Evolutionary conservation across 441 rosid genomes (phyloP), one percentile per base, ranked within the genome.

Genomic region (Brassica hybrid): DNA sequence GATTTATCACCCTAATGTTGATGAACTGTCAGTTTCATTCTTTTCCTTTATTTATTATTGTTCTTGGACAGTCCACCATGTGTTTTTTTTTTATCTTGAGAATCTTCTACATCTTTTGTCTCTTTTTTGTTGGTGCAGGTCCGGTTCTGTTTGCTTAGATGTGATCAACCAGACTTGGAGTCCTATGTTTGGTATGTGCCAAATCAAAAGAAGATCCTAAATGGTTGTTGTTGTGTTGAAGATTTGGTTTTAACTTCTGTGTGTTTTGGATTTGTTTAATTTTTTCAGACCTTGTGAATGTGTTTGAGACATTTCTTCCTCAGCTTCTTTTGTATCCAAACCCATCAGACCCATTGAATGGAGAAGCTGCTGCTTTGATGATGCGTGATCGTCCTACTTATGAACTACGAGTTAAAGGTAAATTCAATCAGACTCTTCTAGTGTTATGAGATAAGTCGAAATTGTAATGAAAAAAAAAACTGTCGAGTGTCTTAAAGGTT

Each of bases 131-230:
- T 12, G 2, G 73, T 84, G 82, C 90, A 94, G 99, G 91, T 95
- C 97, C 0, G 98, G 99, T 66, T 93, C 98, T 17, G 94, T 95
- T 79, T 95, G 97, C 81, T 86, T 95, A 83, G 98, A 95, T 86
- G 98, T 95, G 80, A 90, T 93, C 80, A 95, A 95, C 72, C 96
- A 95, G 70, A 93, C 90, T 14, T 95, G 98, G 98, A 91, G 98
- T 85, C 99, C 99, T 43, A 91, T 93, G 98, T 95, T 91, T 45
- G 97, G 99, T 95, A 91, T 79, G 65, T 21, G 71, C 32, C 27
- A 21, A 12, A 45, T 58, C 52, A 72, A 27, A 27, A 4, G 18
- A 50, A 54, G 23, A 54, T 54, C 59, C 12, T 2, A 11, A 17
- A 9, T 17, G 75, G 62, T 30, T 65, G 38, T 34, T 34, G 38